Conservation (phyloP, 352 stramenopile genomes). For the Globisporangium nagaii region DNA sequence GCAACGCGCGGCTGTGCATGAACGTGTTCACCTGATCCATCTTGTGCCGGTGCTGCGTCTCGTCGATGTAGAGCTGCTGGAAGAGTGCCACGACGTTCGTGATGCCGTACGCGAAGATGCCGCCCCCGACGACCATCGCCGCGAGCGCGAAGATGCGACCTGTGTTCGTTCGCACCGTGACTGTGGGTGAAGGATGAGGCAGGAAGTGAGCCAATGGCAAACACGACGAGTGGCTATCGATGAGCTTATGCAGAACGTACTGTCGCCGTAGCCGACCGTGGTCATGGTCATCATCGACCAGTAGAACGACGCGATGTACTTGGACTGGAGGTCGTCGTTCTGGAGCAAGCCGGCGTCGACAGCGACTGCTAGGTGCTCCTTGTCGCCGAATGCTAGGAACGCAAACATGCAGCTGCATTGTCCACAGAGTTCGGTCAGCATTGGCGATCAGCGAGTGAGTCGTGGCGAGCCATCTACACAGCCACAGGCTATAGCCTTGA, state of each 20-base stretch:
- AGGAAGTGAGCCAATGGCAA: constrained; percentile 1
- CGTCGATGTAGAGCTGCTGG: constrained; percentile 67
- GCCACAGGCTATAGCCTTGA: too few species aligned
- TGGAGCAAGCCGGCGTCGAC: constrained; percentile 37
- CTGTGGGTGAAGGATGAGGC: too few species aligned
- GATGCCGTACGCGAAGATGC: constrained; percentile 84
- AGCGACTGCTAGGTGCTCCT: constrained; percentile 38
- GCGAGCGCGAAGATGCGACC: constrained; percentile 64
- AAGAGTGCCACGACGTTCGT: constrained; percentile 77
- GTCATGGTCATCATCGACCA: constrained; percentile 87
- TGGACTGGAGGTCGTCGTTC: constrained; percentile 42
- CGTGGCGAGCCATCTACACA: too few species aligned
- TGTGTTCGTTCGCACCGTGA: constrained; percentile 62
- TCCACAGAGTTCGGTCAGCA: neutral
- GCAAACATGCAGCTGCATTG: constrained; percentile 52
- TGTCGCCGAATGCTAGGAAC: constrained; percentile 57
- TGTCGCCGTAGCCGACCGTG: constrained; percentile 72
- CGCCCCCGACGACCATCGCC: constrained; percentile 67
- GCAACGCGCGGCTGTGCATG: constrained; percentile 57
- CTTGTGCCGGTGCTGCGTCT: constrained; percentile 58
- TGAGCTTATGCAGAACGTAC: constrained; percentile 23
- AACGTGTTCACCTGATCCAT: constrained; percentile 79
- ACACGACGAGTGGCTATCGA: neutral
- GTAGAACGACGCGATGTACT: constrained; percentile 81
- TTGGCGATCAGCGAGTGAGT: too few species aligned